A percentile compares a stretch with the other conserved stretches of the same genome.
phyloP scores from a whole-genome alignment of 495 filamentous ascomycete genomes.

The Hypoxylon trugodes region DNA sequence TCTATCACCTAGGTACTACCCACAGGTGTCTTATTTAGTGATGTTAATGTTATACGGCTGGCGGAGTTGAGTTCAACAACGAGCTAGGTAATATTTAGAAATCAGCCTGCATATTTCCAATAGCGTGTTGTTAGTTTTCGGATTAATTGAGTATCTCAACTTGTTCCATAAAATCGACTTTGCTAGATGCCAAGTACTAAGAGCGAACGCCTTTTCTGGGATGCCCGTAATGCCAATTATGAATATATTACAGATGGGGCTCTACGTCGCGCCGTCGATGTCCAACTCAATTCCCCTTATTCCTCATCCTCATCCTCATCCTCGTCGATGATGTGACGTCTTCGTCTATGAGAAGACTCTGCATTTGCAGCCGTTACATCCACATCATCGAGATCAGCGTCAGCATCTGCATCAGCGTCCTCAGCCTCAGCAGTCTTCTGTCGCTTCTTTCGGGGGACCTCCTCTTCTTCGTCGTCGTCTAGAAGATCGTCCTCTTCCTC shows the following conservation, averaged over 20 bases:
- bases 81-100: no score
- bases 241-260: neutral
- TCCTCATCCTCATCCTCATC: conserved; percentile 59
- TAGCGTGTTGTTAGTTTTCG: no score
- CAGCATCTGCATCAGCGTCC: conserved; percentile 51
- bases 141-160: no score
- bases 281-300: neutral
- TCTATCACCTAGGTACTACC: neutral
- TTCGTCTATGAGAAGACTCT: conserved; percentile 44
- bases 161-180: no score
- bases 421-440: conserved; percentile 59
- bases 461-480: conserved; percentile 59
- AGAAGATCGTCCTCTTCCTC: conserved; percentile 63
- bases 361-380: conserved; percentile 48
- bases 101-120: no score
- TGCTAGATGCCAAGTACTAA: no score
- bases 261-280: neutral
- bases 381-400: conserved; percentile 55
- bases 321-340: conserved; percentile 56
- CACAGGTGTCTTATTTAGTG: no score
- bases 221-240: no score
- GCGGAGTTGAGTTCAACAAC: no score
- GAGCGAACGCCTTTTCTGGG: no score
- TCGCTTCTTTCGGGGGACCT: conserved; percentile 57
- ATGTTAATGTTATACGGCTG: no score